A percentile compares a stretch with the other conserved stretches of the same genome.
Evolutionary conservation across 2,329 filamentous ascomycete genomes (phyloP).

Genomic region (Aspergillus texensis): DNA sequence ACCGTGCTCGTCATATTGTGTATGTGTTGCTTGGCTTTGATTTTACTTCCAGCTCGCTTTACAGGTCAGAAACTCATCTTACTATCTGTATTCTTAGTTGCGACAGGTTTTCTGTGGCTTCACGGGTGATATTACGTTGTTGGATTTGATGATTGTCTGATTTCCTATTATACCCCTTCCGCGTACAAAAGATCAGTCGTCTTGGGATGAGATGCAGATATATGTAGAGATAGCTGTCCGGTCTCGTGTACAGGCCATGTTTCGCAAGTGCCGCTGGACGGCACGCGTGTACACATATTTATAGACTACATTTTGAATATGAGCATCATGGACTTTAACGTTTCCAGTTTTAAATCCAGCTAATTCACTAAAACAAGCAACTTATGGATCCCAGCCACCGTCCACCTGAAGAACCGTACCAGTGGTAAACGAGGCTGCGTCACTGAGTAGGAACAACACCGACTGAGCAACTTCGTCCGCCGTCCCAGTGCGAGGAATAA

Average conservation of each 20-base stretch:
- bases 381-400: conserved; percentile 46
- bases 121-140: conserved; percentile 1
- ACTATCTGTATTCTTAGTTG: conserved; percentile 11
- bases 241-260: background rate
- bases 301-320: background rate
- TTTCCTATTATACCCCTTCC: background rate
- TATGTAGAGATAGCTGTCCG: background rate
- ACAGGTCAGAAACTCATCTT: conserved; percentile 8
- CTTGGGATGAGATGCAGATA: background rate
- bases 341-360: background rate
- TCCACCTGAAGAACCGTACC: conserved; percentile 51
- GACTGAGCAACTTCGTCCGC: conserved; percentile 46
- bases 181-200: background rate
- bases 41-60: background rate
- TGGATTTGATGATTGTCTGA: background rate
- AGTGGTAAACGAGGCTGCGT: conserved; percentile 51
- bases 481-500: conserved; percentile 34
- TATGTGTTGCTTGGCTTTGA: conserved; percentile 20
- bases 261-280: background rate
- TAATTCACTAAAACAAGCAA: background rate
- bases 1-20: conserved; percentile 14
- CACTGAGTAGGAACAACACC: conserved; percentile 52
- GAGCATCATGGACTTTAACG: background rate
- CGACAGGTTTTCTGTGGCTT: conserved; percentile 13
- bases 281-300: background rate